Percentiles rank a stretch among this genome's conserved stretches.
These are phyloP conservation scores for Colletotrichum incanum DNA, from an alignment of 2,329 filamentous ascomycete genomes.

Conservation along the genomic window DNA sequence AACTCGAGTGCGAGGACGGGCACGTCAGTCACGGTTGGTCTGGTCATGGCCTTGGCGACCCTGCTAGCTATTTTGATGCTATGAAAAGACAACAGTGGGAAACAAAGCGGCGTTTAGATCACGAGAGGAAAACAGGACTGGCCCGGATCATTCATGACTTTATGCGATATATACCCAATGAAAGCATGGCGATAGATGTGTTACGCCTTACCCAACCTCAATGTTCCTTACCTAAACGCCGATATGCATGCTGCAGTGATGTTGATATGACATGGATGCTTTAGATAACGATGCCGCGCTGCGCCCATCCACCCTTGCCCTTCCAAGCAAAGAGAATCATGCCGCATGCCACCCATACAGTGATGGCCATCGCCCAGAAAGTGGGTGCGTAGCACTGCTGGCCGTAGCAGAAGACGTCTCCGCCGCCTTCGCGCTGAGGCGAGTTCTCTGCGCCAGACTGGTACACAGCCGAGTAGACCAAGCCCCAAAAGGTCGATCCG, in stretches of 20 bases:
- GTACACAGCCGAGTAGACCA: conserved; percentile 89
- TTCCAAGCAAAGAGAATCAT: conserved; percentile 87
- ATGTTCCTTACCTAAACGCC: conserved; percentile 25
- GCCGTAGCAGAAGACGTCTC: conserved; percentile 83
- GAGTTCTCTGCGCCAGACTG: conserved; percentile 73
- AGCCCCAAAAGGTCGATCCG: conserved; percentile 90
- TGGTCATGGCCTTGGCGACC: conserved; percentile 14
- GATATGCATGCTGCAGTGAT: conserved; percentile 20
- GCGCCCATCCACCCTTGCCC: conserved; percentile 81
- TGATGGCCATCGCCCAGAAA: conserved; percentile 89
- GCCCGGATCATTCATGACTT: conserved; percentile 33
- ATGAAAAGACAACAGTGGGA: neutral
- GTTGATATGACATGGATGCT: neutral
- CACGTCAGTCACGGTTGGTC: conserved; percentile 4
- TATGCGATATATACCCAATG: conserved; percentile 42
- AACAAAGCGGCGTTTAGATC: neutral
- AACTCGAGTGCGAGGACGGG: conserved; percentile 15
- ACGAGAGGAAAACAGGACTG: conserved; percentile 38
- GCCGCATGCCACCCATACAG: conserved; percentile 82
- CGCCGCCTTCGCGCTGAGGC: conserved; percentile 53
- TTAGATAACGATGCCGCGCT: conserved; percentile 79
- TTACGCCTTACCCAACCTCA: conserved; percentile 16
- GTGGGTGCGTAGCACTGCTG: conserved; percentile 83
- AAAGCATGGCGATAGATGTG: conserved; percentile 25
- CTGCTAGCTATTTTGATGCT: conserved; percentile 28